A percentile compares a stretch with the other conserved stretches of the same genome.
These are phyloP conservation scores for Chlamydomonas schloesseri DNA, from an alignment of 139 green algal species.

Conservation along the genomic window DNA sequence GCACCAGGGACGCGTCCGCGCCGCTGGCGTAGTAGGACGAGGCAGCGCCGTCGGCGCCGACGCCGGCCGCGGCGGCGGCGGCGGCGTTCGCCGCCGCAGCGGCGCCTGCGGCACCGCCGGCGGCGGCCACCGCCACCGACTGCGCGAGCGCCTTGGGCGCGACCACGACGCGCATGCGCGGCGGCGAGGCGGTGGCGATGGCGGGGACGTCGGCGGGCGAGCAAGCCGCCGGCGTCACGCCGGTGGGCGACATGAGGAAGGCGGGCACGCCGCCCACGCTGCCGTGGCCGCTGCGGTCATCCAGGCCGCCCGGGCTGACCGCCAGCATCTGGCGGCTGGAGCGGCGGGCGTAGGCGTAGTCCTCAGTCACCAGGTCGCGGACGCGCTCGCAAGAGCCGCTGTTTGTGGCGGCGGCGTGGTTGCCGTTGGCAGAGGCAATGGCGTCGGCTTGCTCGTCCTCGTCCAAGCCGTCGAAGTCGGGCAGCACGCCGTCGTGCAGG, in stretches of 20 bases:
- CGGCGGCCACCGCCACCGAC: neutral
- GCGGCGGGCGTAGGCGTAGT: neutral
- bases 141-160: conserved; percentile 19
- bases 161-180: conserved; percentile 11
- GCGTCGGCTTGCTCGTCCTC: neutral
- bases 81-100: neutral
- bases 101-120: neutral
- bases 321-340: neutral
- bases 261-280: neutral
- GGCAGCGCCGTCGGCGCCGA: neutral
- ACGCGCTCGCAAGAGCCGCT: too few relatives aligned
- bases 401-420: neutral
- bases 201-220: neutral
- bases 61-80: neutral
- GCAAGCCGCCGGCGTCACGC: neutral
- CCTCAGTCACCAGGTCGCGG: too few relatives aligned
- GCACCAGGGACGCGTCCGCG: conserved; percentile 11
- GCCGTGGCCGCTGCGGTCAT: conserved; percentile 16
- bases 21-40: neutral
- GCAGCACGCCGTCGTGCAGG: neutral
- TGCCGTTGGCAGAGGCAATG: too few relatives aligned
- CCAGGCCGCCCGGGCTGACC: neutral
- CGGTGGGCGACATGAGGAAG: neutral
- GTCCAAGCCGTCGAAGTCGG: neutral
- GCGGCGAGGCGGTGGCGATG: neutral